Evolutionary conservation across 1,284 basidiomycete genomes (phyloP).

Genomic region (Malassezia brasiliensis): DNA sequence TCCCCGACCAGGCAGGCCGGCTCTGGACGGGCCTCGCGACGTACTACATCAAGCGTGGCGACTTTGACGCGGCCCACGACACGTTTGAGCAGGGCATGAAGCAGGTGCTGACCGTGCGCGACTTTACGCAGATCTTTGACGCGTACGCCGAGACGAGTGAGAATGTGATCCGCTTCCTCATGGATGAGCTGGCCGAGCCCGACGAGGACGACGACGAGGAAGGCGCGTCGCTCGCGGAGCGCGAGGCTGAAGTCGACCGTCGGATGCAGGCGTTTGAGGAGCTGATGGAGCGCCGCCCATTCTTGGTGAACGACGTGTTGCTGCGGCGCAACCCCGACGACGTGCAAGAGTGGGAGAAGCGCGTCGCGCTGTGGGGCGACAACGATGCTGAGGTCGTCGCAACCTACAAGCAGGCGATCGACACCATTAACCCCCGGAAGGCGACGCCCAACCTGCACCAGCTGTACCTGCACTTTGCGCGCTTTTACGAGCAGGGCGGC

Average conservation of each 20-base stretch:
- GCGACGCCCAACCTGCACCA: conserved; percentile 84
- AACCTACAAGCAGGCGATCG: conserved; percentile 80
- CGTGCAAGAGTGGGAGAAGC: conserved; percentile 98
- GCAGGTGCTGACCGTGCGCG: conserved; percentile 79
- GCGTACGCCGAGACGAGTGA: conserved; percentile 91
- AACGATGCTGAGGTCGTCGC: conserved; percentile 88
- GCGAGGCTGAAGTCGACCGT: conserved; percentile 73
- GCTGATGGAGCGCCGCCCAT: conserved; percentile 87
- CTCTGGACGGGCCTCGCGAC: conserved; percentile 94
- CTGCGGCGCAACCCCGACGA: conserved; percentile 90
- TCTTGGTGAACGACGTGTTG: conserved; percentile 91
- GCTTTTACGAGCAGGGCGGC: conserved; percentile 94
- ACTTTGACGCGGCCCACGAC: conserved; percentile 75
- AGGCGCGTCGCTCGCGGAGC: conserved; percentile 53
- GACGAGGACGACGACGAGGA: conserved; percentile 19
- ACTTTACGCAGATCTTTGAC: conserved; percentile 97
- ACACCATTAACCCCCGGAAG: conserved; percentile 77
- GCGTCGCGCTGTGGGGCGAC: conserved; percentile 83
- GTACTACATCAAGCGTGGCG: conserved; percentile 94
- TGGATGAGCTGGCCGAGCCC: conserved; percentile 64
- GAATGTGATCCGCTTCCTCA: conserved; percentile 78
- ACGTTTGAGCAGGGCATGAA: conserved; percentile 82
- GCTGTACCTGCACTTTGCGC: conserved; percentile 88
- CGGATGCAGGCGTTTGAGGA: conserved; percentile 90
- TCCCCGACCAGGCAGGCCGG: conserved; percentile 90